Evolutionary conservation across 129 eudicot species (phyloP), one percentile per base, ranked within the genome.

Genomic region (Flaveria bidentis): DNA sequence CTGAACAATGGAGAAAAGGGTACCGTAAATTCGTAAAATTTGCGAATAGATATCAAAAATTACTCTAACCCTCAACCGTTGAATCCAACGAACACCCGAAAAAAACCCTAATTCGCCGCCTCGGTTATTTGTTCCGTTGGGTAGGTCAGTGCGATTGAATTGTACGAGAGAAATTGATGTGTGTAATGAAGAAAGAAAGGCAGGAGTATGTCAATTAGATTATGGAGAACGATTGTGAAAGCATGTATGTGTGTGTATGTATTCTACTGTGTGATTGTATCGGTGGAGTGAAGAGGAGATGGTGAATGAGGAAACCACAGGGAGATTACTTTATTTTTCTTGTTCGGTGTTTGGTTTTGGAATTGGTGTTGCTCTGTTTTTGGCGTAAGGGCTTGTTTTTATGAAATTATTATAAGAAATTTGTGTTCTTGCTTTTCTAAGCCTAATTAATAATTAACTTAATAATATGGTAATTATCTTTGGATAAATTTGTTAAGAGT

Each of bases 41-140:
- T 14, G 61, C 7, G 62, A 46, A 20, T 20, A 47, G 13, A 58
- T 56, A 50, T 81, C 57, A 30, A 50, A 9, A 44, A 74, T 20
- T 69, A 60, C 20, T 56, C 75, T n/a, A 69, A 58, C 49, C 61
- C 66, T 45, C 44, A 75, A 58, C 73, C 75, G 73, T 60, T 18
- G 46, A 67, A 67, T 67, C 41, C 58, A 57, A 77, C 44, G 18
- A 63, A 76, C 61, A 46, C 33, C 30, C 53, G 49, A 70, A 69
- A 67, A 62, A 74, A 78, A 79, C 81, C 84, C 86, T 83, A 83
- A 83, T 65, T 66, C 45, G 25, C 36, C 36, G 36, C 36, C 36
- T 30, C 5, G 36, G 36, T 30, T 30, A 30, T 30, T 30, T 30
- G 36, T 30, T 30, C 36, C 33, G 4, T 30, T 30, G 36, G 36